Evolutionary conservation across 2,329 filamentous ascomycete species (phyloP), one percentile per base, ranked within the genome.

Genomic region (Aspergillus caelatus): DNA sequence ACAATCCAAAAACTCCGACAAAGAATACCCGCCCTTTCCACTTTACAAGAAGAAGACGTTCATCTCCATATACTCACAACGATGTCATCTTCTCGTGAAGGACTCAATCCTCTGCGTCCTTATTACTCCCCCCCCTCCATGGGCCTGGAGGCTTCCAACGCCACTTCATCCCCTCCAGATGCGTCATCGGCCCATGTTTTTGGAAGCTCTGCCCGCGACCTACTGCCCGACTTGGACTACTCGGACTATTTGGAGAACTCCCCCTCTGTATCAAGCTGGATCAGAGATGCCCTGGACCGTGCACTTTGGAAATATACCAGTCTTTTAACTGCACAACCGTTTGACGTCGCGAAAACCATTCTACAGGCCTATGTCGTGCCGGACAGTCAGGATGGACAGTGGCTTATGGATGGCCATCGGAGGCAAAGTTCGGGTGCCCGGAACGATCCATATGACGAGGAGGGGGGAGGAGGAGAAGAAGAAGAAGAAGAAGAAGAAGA

Each of bases 271-370:
- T 84, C 93, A 12, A 90, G 92, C 70, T 91, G 91, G 67, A 83
- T 90, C 50, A 92, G 91, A 75, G 89, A 90, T 66, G 81, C 96
- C 65, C 75, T 97, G 55, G 93, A 98, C 75, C 90, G 94, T 76
- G 87, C 95, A 68, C 76, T 96, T 77, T 96, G 94, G 89, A 94
- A 95, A 75, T 99, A 99, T 80, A 91, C 90, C 16, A 93, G 90
- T 62, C 89, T 97, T 28, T 79, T 98, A 73, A 89, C 97, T 75
- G 91, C 93, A 60, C 95, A 99, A 80, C 95, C 95, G 16, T 98
- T 99, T 77, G 95, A 98, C 82, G 94, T 97, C 62, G 93, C 94
- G 74, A 98, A 97, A 85, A 95, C 90, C 16, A 87, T 98, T 61
- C 81, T 99, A 70, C 95, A 99, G 80, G 88, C 93, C 58, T 88